These are phyloP conservation scores for Pholiota adiposa DNA, from an alignment of 1,284 basidiomycete species.

Conservation along the genomic window DNA sequence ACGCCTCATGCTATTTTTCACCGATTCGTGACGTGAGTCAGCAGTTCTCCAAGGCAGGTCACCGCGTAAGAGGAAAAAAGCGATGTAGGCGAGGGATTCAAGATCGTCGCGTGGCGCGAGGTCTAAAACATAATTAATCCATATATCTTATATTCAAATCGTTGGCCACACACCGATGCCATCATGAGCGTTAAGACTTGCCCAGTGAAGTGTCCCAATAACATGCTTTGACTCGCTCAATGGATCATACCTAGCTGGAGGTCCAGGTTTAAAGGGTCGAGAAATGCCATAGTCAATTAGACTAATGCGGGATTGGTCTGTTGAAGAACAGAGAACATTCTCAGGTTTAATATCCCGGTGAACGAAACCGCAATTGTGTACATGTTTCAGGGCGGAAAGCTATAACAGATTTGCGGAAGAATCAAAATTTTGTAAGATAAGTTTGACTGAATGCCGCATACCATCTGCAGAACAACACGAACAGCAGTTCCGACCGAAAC, in stretches of 20 bases:
- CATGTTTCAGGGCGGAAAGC: conserved; percentile 25
- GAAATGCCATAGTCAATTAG: conserved; percentile 30
- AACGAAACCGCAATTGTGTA: conserved; percentile 26
- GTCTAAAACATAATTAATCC: too few relatives aligned
- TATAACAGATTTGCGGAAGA: conserved; percentile 17
- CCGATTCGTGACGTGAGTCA: background rate
- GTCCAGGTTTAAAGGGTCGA: background rate
- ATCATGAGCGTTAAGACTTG: conserved; percentile 29
- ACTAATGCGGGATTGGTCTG: conserved; percentile 22
- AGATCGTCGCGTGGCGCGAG: conserved; percentile 26
- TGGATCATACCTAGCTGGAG: background rate
- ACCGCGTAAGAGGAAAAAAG: conserved; percentile 30
- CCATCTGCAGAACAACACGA: conserved; percentile 24
- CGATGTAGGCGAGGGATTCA: conserved; percentile 29
- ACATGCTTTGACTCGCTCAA: conserved; percentile 17
- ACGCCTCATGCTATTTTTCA: conserved; percentile 14
- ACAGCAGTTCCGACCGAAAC: conserved; percentile 23
- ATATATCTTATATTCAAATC: too few relatives aligned
- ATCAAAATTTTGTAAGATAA: too few relatives aligned
- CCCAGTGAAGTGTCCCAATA: conserved; percentile 27
- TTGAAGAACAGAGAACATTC: conserved; percentile 25
- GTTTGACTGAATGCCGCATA: conserved; percentile 13
- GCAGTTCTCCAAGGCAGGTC: conserved; percentile 29
- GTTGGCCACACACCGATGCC: conserved; percentile 22
- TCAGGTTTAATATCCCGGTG: conserved; percentile 31